Base-by-base conservation (phyloP, 208 protist genomes). In the Trichomonas vaginalis region DNA sequence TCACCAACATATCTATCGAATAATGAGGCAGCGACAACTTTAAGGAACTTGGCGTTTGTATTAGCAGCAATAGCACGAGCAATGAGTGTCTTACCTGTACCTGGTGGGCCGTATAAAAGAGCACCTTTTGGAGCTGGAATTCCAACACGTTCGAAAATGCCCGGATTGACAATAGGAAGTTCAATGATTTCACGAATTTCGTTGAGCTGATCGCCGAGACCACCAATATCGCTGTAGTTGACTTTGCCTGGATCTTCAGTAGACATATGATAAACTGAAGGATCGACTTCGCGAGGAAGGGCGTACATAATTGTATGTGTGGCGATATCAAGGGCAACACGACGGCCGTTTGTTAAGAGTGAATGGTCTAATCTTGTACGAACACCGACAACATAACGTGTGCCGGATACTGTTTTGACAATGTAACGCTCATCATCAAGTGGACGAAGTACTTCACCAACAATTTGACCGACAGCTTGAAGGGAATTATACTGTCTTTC, bases 1-100 rank as follows among this genome's bases (percentile, higher is more conserved):
- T 99, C 99, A 95, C 99, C 99, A 97, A 99, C 99, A 97, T 99
- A 99, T 97, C 99, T 99, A 97, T 99, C 99, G 32, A 99, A 99
- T 97, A 99, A 99, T 23, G 98, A 99, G 8, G 98, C 98, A 0
- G 98, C 98, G 0, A 99, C 99, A 49, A 99, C 98, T 97, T 99
- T 99, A 27, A 99, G 96, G 96, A 99, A 99, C 47, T 98, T 97
- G 0, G 99, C 98, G 45, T 99, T 98, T 32, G 99, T 98, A 96
- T 99, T 99, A 86, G 97, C 97, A 46, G 99, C 99, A 95, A 99
- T 99, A 32, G 99, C 99, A 96, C 99, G 98, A 6, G 99, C 99
- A 14, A 99, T 98, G 70, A 99, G 98, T 12, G 98, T 98, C 96
- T 98, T 98, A 23, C 98, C 98, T 27, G 98, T 98, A 80, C 97